Evolutionary conservation across 345 rosid species (phyloP), one percentile per base, ranked within the genome.

Genomic region (Eucalyptus pauciflora): DNA sequence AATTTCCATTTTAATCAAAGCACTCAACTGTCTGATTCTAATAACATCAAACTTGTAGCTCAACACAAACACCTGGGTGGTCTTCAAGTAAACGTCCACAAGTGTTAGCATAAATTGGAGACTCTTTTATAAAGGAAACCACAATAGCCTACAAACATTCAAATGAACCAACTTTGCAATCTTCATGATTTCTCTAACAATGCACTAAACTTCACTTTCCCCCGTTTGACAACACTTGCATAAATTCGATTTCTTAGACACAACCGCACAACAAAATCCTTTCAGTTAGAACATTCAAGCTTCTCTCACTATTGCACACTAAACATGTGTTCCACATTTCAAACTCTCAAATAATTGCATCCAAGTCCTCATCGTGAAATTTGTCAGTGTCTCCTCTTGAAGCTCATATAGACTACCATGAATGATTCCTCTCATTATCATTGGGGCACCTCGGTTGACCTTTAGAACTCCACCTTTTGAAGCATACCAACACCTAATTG

Each of bases 221-320:
- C 71, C 0, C 7, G 37, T 29, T 62, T 13, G 33, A 62, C 71
- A 29, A 15, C 71, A 62, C 3, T 7, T 1, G 33, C 33, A 62
- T 62, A 62, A 62, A 62, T 29, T 62, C 9, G 4, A 29, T 13
- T 62, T 29, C 71, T 29, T 62, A 62, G 18, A 62, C 71, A 62
- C 31, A 13, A 62, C 10, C 3, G 2, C 37, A 62, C 17, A 29
- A 0, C 16, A 62, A 62, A 62, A 29, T 62, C 33, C 33, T 29
- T 62, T 29, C 0, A 29, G 5, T 62, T 13, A 62, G 71, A 62
- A 13, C 33, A 33, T 62, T 62, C 0, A 3, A 0, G 71, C 17
- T 62, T 62, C 33, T 62, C 31, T 62, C 17, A 13, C 33, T n/a
- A 29, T 62, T 62, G 31, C 31, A 62, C 71, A 2, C 71, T n/a